A percentile compares a stretch with the other conserved stretches of the same genome.
Evolutionary conservation across 73 alveolate genomes (phyloP).

Genomic region (Breviolum minutum): DNA sequence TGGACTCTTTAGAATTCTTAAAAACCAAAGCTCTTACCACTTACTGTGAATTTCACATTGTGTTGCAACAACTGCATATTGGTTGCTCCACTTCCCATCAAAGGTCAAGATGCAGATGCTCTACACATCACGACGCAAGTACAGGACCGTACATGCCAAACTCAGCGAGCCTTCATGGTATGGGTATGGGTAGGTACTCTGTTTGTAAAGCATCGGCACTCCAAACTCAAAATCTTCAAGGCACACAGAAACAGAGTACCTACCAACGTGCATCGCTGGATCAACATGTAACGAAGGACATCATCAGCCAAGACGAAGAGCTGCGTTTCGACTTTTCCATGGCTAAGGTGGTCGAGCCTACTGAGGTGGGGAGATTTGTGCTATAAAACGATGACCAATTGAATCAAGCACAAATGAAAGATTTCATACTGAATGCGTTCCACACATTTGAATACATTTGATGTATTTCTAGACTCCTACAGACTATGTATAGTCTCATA

Average conservation of each 20-base stretch:
- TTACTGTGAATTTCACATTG: too few species aligned
- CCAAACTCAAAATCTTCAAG: too few species aligned
- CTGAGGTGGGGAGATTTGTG: neutral
- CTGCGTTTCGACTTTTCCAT: slow-evolving; percentile 54
- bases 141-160: neutral
- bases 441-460: too few species aligned
- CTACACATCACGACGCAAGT: slow-evolving; percentile 34
- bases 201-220: neutral
- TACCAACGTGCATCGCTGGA: too few species aligned
- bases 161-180: neutral
- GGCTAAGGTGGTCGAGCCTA: neutral
- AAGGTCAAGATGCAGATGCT: slow-evolving; percentile 68
- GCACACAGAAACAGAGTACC: neutral
- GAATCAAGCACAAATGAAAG: too few species aligned
- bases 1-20: too few species aligned
- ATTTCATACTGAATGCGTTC: too few species aligned
- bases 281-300: neutral
- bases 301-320: slow-evolving; percentile 33
- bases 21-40: too few species aligned
- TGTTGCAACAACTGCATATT: too few species aligned
- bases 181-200: neutral
- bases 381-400: neutral
- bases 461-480: too few species aligned
- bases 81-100: neutral
- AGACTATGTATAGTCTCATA: too few species aligned